phyloP scores from a whole-genome alignment of 1,139 yeast species.

The Pichia inconspicua region DNA sequence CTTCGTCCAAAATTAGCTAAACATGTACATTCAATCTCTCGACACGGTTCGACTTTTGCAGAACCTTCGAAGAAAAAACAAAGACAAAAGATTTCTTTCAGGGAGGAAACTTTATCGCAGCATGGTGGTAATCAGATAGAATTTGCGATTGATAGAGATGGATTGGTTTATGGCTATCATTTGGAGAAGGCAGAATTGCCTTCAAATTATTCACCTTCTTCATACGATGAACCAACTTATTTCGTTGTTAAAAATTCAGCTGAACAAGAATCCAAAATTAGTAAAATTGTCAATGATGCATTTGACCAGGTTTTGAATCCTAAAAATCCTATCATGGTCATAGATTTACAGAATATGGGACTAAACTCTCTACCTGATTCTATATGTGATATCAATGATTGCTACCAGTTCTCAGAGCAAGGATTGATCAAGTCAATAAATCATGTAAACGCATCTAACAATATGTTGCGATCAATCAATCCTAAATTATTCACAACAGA shows the following conservation, averaged over 20 bases:
- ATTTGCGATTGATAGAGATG: constrained; percentile 29
- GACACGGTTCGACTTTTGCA: constrained; percentile 16
- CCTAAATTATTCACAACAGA: constrained; percentile 42
- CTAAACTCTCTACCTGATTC: constrained; percentile 46
- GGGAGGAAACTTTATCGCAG: background rate
- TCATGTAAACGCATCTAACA: constrained; percentile 44
- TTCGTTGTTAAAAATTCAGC: constrained; percentile 24
- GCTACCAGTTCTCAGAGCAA: constrained; percentile 33
- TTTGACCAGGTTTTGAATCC: constrained; percentile 15
- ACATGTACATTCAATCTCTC: constrained; percentile 11
- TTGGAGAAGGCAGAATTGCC: constrained; percentile 24
- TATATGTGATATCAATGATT: constrained; percentile 44
- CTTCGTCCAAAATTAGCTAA: constrained; percentile 10
- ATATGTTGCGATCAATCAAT: constrained; percentile 43
- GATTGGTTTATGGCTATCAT: constrained; percentile 27
- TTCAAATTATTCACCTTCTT: constrained; percentile 20
- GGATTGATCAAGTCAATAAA: constrained; percentile 33
- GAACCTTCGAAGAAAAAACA: constrained; percentile 16
- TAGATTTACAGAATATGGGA: constrained; percentile 38
- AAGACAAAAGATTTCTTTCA: constrained; percentile 4
- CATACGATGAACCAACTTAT: constrained; percentile 27
- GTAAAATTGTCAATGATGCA: constrained; percentile 4
- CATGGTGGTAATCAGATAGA: constrained; percentile 10
- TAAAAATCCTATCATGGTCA: constrained; percentile 18
- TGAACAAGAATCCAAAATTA: constrained; percentile 6